Conservation (phyloP, 192 early-diverging fungal genomes). For the Globomyces pollinis-pini region DNA sequence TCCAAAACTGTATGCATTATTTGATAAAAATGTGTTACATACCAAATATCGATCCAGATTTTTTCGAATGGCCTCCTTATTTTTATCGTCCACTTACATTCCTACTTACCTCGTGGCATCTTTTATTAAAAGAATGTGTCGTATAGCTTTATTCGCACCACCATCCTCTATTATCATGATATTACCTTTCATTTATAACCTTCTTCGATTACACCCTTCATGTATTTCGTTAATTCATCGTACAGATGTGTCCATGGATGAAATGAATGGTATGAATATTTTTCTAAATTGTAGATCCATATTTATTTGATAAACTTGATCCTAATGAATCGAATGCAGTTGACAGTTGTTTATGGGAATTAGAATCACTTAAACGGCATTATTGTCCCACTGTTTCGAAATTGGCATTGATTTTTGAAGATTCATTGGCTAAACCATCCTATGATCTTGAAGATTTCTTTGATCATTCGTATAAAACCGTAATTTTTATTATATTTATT, state of each 20-base stretch:
- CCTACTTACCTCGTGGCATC: slow-evolving; percentile 86
- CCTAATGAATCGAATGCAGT: slow-evolving; percentile 73
- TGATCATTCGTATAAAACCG: slow-evolving; percentile 65
- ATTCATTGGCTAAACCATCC: slow-evolving; percentile 76
- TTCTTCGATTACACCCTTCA: slow-evolving; percentile 84
- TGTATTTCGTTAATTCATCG: slow-evolving; percentile 83
- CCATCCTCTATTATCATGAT: slow-evolving; percentile 77
- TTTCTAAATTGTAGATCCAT: slow-evolving; percentile 33
- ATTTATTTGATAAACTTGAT: slow-evolving; percentile 53
- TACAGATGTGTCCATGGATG: background rate
- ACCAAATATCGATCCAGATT: slow-evolving; percentile 93
- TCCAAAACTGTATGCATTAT: slow-evolving; percentile 81
- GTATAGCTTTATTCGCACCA: slow-evolving; percentile 73
- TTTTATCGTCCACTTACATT: slow-evolving; percentile 78
- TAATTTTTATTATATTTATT: slow-evolving; percentile 7
- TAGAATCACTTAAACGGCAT: slow-evolving; percentile 77
- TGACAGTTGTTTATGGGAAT: slow-evolving; percentile 89
- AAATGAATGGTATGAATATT: background rate
- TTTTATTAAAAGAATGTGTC: slow-evolving; percentile 86
- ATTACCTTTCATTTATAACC: slow-evolving; percentile 88
- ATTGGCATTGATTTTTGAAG: slow-evolving; percentile 75
- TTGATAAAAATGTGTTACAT: slow-evolving; percentile 84
- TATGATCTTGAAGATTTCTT: slow-evolving; percentile 95
- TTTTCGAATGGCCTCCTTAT: slow-evolving; percentile 84
- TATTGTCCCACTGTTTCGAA: slow-evolving; percentile 82